Evolutionary conservation across 2,329 filamentous ascomycete genomes (phyloP).

Genomic region (Pseudogymnoascus sp.): DNA sequence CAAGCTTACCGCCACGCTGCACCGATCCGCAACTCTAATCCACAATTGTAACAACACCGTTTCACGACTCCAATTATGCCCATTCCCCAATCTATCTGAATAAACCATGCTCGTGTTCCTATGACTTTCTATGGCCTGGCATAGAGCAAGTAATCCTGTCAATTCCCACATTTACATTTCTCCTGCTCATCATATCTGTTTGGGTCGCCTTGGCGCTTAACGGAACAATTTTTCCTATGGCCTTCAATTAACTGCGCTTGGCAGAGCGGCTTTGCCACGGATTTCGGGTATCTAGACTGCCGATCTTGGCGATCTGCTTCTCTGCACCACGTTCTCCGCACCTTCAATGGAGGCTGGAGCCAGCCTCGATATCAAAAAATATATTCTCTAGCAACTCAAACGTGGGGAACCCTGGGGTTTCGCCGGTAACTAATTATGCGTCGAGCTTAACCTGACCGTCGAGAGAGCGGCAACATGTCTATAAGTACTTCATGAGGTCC

Average conservation of each 20-base stretch:
- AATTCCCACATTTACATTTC: not conserved
- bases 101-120: not conserved
- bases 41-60: constrained; percentile 5
- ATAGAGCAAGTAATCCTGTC: not conserved
- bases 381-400: constrained; percentile 2
- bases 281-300: constrained; percentile 1
- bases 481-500: not conserved
- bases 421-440: not conserved
- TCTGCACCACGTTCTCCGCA: not conserved
- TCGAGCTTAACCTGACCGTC: not conserved
- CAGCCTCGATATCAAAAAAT: not conserved
- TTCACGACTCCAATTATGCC: not conserved
- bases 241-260: not conserved
- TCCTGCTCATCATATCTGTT: constrained; percentile 1
- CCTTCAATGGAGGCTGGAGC: not conserved
- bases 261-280: not conserved
- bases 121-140: not conserved
- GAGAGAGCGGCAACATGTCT: not conserved
- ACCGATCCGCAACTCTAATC: constrained; percentile 1
- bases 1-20: not conserved
- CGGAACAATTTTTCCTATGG: constrained; percentile 4
- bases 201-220: not conserved
- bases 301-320: not conserved
- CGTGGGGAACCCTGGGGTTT: constrained; percentile 1
- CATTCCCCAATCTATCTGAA: not conserved